Base-by-base conservation (phyloP, 2,329 filamentous ascomycete genomes). In the Colletotrichum sp. region DNA sequence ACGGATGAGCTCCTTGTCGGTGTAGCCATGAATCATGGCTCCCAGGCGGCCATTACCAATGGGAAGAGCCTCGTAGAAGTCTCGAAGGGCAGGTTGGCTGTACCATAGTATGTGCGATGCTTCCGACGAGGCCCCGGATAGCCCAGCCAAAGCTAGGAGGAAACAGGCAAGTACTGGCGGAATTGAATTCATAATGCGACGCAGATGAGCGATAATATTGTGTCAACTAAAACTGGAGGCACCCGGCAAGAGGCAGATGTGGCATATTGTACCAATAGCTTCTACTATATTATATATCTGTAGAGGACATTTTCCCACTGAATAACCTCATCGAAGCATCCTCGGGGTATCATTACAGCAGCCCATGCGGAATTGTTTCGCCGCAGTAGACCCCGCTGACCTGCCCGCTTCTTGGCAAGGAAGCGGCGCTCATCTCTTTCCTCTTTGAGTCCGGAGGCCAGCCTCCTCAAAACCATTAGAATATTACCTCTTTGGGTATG, bases 21-120 rank as follows among this genome's bases (percentile, higher is more conserved):
- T 60, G 16, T 71, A 71, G 16, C 86, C 86, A 76, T 85, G 84
- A 22, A 87, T 78, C 84, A 87, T 86, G 58, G 76, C 78, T 13
- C 79, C 78, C 2, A 79, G 66, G 39, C 86, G 83, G n/a, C 87
- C 86, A 75, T 88, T 88, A 9, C 87, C 86, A 58, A 88, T 80
- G 3, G 85, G 86, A 1, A 87, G 66, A 7, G 61, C 72, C 15
- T 76, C 74, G 18, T 43, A 61, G 15, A 60, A 52, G 62, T 58
- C 56, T n/a, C 56, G 27, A 13, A 62, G 58, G 12, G 67, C 67
- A 3, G 58, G 39, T 5, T 52, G 56, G 10, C 56, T 55, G 3
- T 55, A 70, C 36, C 36, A 52, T 4, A 64, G 28, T 7, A 6
- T 34, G 22, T 55, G 28, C 7, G 56, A 64, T 8, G 66, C 66